Base-by-base conservation (phyloP, 768 basidiomycete genomes). In the Tylopilus vinaceipallidus region DNA sequence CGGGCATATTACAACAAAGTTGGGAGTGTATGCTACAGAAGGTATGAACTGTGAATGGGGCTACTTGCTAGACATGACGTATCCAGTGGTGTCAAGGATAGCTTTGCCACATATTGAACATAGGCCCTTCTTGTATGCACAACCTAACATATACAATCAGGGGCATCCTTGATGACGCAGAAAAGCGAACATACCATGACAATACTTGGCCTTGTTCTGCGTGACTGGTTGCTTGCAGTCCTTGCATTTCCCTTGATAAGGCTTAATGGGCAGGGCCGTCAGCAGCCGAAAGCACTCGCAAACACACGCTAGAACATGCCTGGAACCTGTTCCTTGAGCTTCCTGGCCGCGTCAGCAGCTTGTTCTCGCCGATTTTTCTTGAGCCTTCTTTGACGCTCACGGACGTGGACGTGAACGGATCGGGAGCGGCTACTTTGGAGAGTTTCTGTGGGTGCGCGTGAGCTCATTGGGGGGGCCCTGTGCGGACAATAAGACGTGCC, bases 71-170 rank as follows among this genome's bases (percentile, higher is more conserved):
- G 88, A 89, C 90, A 93, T 93, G 43, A 78, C 80, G 65, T 91
- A 92, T 59, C 86, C 82, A 7, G 81, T 79, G 8, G 88, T 93
- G 66, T 93, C 90, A 24, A 92, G 75, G 50, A 93, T 88, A 63
- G 85, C 75, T 63, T 91, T 92, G 56, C 91, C 91, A 57, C 91
- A 93, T 71, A 92, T 91, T 39, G 88, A 81, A 60, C 91, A 93
- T 33, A 88, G 67, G 12, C 91, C 91, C 62, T 88, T 89, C 75
- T 86, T 91, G 71, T 86, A 92, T 19, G 90, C 91, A 64, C 90
- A 93, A 26, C 91, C 90, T 91, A 57, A 30, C 16, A 26, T 45
- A 53, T 38, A 37, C 26, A 44, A 50, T 57, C 34, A 52, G 41
- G 36, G 26, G 39, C 19, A 38, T 23, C 35, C 12, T 37, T 38